These are phyloP conservation scores for Colletotrichum brevisporum DNA, from an alignment of 2,329 filamentous ascomycete genomes.

Conservation along the genomic window DNA sequence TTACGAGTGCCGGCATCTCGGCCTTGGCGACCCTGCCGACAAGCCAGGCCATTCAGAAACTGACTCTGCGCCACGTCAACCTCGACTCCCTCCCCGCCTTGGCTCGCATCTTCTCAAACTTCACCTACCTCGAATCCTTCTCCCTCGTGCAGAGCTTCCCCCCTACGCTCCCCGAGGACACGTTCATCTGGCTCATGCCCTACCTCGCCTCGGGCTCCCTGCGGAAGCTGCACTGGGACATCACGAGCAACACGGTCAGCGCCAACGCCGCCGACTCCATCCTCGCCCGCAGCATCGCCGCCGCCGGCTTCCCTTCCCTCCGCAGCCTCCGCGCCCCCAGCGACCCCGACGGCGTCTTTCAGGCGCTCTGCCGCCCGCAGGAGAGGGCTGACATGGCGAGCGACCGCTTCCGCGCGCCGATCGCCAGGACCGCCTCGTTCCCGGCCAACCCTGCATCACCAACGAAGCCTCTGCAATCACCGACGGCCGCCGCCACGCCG, in stretches of 20 bases:
- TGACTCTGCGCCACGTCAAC: conserved; percentile 70
- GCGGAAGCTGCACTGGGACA: conserved; percentile 73
- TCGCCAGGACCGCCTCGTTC: conserved; percentile 26
- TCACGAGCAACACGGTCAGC: conserved; percentile 64
- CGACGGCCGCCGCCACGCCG: conserved; percentile 52
- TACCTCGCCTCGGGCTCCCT: conserved; percentile 72
- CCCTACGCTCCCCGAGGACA: conserved; percentile 68
- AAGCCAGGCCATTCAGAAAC: conserved; percentile 60
- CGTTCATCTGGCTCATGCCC: conserved; percentile 74
- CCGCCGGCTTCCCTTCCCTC: conserved; percentile 74
- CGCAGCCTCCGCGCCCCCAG: conserved; percentile 73
- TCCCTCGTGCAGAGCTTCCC: conserved; percentile 68
- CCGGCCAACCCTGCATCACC: conserved; percentile 45
- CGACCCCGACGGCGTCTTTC: conserved; percentile 78
- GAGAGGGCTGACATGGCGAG: conserved; percentile 66
- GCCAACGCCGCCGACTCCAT: conserved; percentile 70
- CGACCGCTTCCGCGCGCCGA: conserved; percentile 59
- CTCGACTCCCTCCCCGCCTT: conserved; percentile 70
- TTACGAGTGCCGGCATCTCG: conserved; percentile 70
- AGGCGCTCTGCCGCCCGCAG: conserved; percentile 76
- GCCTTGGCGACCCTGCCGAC: conserved; percentile 66
- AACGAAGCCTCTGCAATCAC: conserved; percentile 51
- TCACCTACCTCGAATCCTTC: conserved; percentile 64
- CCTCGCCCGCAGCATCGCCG: conserved; percentile 73
- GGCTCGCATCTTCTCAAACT: conserved; percentile 71